Base-by-base conservation (phyloP, 169 alveolate genomes). In the Perkinsus marinus region DNA sequence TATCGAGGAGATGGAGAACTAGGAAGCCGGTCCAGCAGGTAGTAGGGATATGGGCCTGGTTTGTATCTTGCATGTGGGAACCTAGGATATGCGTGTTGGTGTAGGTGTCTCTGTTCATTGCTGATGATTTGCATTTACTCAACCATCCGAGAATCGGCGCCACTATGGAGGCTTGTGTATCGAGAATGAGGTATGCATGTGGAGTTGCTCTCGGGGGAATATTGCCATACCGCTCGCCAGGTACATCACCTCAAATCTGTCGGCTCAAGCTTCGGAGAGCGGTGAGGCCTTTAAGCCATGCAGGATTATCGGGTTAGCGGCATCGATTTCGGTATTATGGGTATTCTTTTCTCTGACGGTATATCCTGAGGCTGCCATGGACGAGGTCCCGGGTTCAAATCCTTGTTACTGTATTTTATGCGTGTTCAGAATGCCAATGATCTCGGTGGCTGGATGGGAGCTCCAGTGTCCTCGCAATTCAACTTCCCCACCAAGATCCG, bases 121-220 rank as follows among this genome's bases (percentile, higher is more conserved):
- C 97, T 89, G 99, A 99, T 94, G 99, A 98, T 92, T 95, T 99
- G 90, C 99, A 99, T 91, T 92, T 98, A 92, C 93, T 98, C 90
- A 96, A 96, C 92, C 96, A 99, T 95, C 90, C 96, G 96, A 93
- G 92, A 5, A 91, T 94, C 57, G 98, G 98, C 17, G 96, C 98
- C 7, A 95, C 94, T 38, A 94, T 97, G 91, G 99, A 98, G 91
- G 98, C 98, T 34, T 94, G 98, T 16, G 98, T 98, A 37, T 96
- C 98, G 69, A 96, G 99, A 91, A 97, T 98, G 97, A 96, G 99
- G 94, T 97, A 96, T n/a, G n/a, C n/a, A n/a, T n/a, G n/a, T n/a
- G n/a, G n/a, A n/a, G n/a, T n/a, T n/a, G n/a, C n/a, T n/a, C n/a
- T n/a, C n/a, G n/a, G n/a, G n/a, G n/a, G n/a, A n/a, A n/a, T n/a